Percentiles rank a stretch among this genome's conserved stretches.
phyloP scores from a whole-genome alignment of 441 rosid genomes.

The Eutrema salsugineum region DNA sequence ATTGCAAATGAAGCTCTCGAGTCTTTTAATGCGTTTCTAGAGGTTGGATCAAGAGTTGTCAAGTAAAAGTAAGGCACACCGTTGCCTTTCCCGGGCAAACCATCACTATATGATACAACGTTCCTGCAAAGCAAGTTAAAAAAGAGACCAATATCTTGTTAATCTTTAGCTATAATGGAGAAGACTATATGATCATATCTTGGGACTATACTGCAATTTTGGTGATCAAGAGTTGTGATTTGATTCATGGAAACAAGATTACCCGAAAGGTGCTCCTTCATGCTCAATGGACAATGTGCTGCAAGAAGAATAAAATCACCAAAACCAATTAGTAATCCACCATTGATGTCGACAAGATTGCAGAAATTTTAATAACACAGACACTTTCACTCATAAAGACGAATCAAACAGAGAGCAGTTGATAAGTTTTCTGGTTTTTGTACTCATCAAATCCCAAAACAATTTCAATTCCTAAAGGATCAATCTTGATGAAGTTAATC shows the following conservation, averaged over 20 bases:
- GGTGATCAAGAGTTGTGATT: not conserved
- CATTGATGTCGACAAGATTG: not conserved
- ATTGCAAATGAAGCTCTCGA: slow-evolving; percentile 65
- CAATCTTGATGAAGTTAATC: not conserved
- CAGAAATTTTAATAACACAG: not conserved
- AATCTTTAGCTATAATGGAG: not conserved
- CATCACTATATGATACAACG: slow-evolving; percentile 93
- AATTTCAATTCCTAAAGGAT: not conserved
- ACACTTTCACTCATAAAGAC: not conserved
- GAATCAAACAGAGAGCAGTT: not conserved
- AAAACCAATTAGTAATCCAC: not conserved
- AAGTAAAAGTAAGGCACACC: slow-evolving; percentile 92
- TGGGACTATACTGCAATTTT: not conserved
- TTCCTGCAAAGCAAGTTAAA: slow-evolving; percentile 42
- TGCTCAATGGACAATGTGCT: slow-evolving; percentile 62
- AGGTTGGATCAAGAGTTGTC: slow-evolving; percentile 91
- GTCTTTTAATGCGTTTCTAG: slow-evolving; percentile 71
- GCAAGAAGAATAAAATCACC: slow-evolving; percentile 34
- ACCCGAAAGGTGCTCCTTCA: slow-evolving; percentile 95
- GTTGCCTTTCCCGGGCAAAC: slow-evolving; percentile 52
- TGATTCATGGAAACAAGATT: slow-evolving; percentile 6
- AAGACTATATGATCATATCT: not conserved
- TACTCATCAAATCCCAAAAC: not conserved
- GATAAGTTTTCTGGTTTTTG: not conserved
- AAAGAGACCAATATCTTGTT: not conserved